A percentile compares a stretch with the other conserved stretches of the same genome.
These are phyloP conservation scores for Blastomyces emzantsi DNA, from an alignment of 2,329 filamentous ascomycete species.

Conservation along the genomic window DNA sequence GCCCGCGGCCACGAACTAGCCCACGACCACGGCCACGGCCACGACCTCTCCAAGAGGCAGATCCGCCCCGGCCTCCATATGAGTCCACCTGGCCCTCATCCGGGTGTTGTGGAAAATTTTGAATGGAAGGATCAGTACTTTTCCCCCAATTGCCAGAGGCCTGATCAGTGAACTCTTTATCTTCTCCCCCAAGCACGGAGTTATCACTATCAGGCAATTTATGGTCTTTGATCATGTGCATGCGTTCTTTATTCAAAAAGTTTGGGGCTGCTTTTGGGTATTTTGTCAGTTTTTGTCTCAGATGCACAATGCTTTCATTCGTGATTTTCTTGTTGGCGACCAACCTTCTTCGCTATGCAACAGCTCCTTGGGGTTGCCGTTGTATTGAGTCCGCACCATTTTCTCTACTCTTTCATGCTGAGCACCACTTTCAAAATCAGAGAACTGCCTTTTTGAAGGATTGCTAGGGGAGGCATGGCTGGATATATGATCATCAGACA, in stretches of 20 bases:
- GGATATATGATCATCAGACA: conserved; percentile 3
- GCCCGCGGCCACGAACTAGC: neutral
- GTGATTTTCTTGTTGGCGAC: neutral
- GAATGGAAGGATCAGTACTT: neutral
- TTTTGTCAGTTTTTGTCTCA: neutral
- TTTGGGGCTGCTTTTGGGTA: neutral
- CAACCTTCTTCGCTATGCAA: conserved; percentile 2
- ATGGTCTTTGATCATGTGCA: neutral
- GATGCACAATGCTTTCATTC: neutral
- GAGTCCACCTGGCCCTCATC: neutral
- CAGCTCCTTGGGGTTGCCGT: neutral
- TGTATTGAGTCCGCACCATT: neutral
- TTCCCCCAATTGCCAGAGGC: neutral
- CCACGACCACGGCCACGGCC: conserved; percentile 8
- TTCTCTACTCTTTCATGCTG: conserved; percentile 5
- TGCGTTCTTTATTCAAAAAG: conserved; percentile 5
- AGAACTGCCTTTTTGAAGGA: conserved; percentile 6
- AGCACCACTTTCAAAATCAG: neutral
- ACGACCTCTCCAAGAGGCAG: neutral
- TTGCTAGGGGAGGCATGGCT: conserved; percentile 2
- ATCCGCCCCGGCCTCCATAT: neutral
- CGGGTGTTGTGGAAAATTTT: neutral
- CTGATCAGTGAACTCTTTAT: neutral
- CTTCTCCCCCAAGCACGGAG: neutral
- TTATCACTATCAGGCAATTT: neutral